Evolutionary conservation across 1,139 yeast species (phyloP).

Genomic region (Geotrichum phurueaensis): DNA sequence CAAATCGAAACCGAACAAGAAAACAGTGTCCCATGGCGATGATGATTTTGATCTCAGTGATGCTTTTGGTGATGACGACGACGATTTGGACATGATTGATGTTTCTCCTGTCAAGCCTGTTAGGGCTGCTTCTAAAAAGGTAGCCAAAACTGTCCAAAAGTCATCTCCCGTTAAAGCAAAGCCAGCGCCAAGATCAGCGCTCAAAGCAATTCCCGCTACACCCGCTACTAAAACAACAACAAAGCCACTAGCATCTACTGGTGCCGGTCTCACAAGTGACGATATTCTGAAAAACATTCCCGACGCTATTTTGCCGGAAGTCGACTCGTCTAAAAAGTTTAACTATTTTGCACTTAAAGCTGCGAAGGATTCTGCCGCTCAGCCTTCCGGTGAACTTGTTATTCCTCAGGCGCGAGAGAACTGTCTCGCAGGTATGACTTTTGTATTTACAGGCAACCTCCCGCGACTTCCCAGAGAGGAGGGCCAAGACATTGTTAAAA

Average conservation of each 20-base stretch:
- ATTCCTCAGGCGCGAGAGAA: slow-evolving; percentile 75
- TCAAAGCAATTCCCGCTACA: not conserved
- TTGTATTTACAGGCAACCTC: slow-evolving; percentile 87
- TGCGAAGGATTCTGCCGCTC: slow-evolving; percentile 29
- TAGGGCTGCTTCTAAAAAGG: slow-evolving; percentile 13
- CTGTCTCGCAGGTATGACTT: slow-evolving; percentile 79
- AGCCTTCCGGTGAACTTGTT: slow-evolving; percentile 32
- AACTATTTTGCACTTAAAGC: slow-evolving; percentile 45
- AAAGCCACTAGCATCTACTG: slow-evolving; percentile 7
- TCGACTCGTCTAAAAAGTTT: slow-evolving; percentile 47
- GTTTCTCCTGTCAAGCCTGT: slow-evolving; percentile 18
- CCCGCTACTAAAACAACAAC: slow-evolving; percentile 2
- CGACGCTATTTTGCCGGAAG: slow-evolving; percentile 62
- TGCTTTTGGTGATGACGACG: slow-evolving; percentile 13
- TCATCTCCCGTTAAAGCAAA: not conserved
- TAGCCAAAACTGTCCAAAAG: not conserved
- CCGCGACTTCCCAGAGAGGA: slow-evolving; percentile 74
- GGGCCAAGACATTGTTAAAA: slow-evolving; percentile 69
- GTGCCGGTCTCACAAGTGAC: slow-evolving; percentile 38
- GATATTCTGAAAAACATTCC: slow-evolving; percentile 57
- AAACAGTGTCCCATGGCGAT: not conserved
- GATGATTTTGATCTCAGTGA: slow-evolving; percentile 14
- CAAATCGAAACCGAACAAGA: not conserved
- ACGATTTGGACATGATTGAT: slow-evolving; percentile 19
- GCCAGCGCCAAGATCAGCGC: slow-evolving; percentile 6